Conservation (phyloP, 139 green algal genomes). For the Volvox africanus region DNA sequence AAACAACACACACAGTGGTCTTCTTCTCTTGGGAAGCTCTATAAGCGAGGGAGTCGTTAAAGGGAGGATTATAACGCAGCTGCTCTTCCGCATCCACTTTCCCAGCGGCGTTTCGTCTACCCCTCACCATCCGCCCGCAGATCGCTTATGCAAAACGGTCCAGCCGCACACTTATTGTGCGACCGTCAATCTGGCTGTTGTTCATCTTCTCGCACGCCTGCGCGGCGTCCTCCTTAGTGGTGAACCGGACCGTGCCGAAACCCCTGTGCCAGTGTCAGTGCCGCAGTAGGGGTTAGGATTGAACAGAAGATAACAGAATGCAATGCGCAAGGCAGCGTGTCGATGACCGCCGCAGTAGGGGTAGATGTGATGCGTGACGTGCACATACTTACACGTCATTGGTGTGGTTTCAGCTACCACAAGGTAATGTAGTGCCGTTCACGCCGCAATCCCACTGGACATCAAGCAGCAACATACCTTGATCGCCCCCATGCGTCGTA, state of each 20-base stretch:
- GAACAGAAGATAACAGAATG: too few species aligned
- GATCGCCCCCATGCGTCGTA: constrained; percentile 83
- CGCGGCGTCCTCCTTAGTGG: constrained; percentile 74
- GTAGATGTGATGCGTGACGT: too few species aligned
- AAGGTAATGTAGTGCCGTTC: too few species aligned
- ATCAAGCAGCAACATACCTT: constrained; percentile 52
- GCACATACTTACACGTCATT: too few species aligned
- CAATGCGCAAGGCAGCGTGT: too few species aligned
- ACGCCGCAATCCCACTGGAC: too few species aligned
- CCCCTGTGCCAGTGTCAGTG: constrained; percentile 76
- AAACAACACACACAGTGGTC: background rate
- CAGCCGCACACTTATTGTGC: constrained; percentile 86
- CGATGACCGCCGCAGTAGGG: too few species aligned
- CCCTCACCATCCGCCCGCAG: background rate
- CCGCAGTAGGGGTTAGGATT: too few species aligned
- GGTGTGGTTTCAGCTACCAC: too few species aligned
- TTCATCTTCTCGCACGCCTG: constrained; percentile 82
- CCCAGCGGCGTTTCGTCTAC: background rate
- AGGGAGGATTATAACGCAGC: background rate
- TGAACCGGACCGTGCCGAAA: constrained; percentile 90
- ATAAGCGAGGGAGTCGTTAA: background rate
- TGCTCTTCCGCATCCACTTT: too few species aligned
- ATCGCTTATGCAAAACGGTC: constrained; percentile 79
- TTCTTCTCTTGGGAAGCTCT: constrained; percentile 7
- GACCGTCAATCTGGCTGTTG: constrained; percentile 85